A percentile compares a stretch with the other conserved stretches of the same genome.
Evolutionary conservation across 352 stramenopile species (phyloP).

Genomic region (Phytopythium aichiense): DNA sequence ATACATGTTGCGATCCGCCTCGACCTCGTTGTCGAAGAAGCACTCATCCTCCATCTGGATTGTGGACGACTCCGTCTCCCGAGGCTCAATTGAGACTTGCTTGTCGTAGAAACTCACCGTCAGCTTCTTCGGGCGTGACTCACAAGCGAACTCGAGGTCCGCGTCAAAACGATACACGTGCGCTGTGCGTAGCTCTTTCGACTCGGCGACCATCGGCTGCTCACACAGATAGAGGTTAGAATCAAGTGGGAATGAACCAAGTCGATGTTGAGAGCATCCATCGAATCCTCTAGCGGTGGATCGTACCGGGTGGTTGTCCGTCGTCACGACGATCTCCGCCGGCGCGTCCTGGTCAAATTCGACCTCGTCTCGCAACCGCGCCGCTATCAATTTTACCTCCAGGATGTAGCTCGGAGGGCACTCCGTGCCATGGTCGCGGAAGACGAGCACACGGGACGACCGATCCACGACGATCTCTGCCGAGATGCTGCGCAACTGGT

Average conservation of each 20-base stretch:
- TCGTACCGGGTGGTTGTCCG: conserved; percentile 59
- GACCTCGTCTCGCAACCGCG: conserved; percentile 60
- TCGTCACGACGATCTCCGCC: conserved; percentile 58
- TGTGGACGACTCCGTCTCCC: conserved; percentile 31
- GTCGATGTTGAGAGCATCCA: background rate
- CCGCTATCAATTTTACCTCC: conserved; percentile 83
- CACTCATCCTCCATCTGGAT: conserved; percentile 61
- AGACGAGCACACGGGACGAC: conserved; percentile 77
- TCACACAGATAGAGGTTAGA: background rate
- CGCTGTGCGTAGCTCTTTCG: conserved; percentile 69
- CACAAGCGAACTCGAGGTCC: conserved; percentile 65
- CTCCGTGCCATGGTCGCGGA: conserved; percentile 59
- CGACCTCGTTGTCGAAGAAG: conserved; percentile 28
- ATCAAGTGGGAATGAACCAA: background rate
- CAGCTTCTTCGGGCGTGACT: conserved; percentile 63
- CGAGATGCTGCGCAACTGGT: conserved; percentile 57
- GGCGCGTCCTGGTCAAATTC: conserved; percentile 51
- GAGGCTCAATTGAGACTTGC: conserved; percentile 24
- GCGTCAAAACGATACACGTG: conserved; percentile 84
- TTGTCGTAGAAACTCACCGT: conserved; percentile 69
- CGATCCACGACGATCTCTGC: conserved; percentile 77
- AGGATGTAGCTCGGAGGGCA: conserved; percentile 62
- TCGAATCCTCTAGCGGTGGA: background rate
- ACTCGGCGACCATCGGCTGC: conserved; percentile 28
- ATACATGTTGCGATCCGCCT: conserved; percentile 25